phyloP scores from a whole-genome alignment of 2,329 filamentous ascomycete genomes.

The Dactylellina parvicollis region DNA sequence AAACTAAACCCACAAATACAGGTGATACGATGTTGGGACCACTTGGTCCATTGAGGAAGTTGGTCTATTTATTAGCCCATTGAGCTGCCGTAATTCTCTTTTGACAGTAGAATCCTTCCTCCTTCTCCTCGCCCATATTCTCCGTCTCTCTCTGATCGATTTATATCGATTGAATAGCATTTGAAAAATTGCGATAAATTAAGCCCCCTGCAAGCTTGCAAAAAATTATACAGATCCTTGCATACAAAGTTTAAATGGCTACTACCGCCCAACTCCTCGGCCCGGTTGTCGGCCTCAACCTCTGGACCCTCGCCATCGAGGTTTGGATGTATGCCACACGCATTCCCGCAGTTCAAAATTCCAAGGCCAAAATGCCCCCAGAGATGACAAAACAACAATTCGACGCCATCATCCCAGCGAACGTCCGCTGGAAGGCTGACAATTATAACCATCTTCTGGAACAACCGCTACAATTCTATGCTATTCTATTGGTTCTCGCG shows the following conservation, averaged over 20 bases:
- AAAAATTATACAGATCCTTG: too few species aligned
- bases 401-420: slow-evolving; percentile 57
- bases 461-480: slow-evolving; percentile 65
- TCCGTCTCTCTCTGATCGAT: not conserved
- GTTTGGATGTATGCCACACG: slow-evolving; percentile 62
- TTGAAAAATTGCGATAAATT: too few species aligned
- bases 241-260: slow-evolving; percentile 2
- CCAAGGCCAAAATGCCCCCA: slow-evolving; percentile 57
- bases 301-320: slow-evolving; percentile 63
- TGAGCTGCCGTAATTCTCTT: not conserved
- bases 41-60: not conserved
- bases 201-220: too few species aligned
- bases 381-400: slow-evolving; percentile 58
- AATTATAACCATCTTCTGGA: slow-evolving; percentile 64
- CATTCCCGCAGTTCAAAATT: slow-evolving; percentile 60
- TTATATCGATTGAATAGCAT: not conserved
- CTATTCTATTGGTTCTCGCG: slow-evolving; percentile 61
- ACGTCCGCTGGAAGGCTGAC: slow-evolving; percentile 61
- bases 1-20: not conserved
- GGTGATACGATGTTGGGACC: not conserved
- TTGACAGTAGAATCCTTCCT: not conserved
- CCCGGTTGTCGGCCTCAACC: slow-evolving; percentile 60
- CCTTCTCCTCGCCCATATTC: not conserved
- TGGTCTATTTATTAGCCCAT: not conserved
- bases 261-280: slow-evolving; percentile 55